Conservation (phyloP, 2,329 filamentous ascomycete genomes). For the Claviceps capensis region DNA sequence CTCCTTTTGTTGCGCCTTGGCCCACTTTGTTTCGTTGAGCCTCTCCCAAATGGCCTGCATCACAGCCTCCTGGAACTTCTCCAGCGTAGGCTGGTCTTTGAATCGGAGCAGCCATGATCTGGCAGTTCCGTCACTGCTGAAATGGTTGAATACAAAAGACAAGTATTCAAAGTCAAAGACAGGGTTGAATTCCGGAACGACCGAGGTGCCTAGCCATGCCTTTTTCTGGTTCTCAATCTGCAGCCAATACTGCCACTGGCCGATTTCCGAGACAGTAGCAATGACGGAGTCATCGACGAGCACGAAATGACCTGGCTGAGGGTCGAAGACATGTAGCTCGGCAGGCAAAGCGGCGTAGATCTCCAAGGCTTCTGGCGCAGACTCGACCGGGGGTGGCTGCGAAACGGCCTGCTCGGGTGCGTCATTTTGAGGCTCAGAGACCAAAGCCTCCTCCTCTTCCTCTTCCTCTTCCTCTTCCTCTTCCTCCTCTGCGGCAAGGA, state of each 20-base stretch:
- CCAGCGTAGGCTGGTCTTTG: conserved; percentile 65
- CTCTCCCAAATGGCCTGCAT: conserved; percentile 97
- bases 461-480: too few species aligned
- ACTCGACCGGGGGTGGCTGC: conserved; percentile 2
- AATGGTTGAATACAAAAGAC: conserved; percentile 99
- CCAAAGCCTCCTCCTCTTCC: conserved; percentile 10
- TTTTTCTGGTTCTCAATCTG: conserved; percentile 64
- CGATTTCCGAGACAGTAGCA: conserved; percentile 72
- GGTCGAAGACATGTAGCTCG: conserved; percentile 90
- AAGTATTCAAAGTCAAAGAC: conserved; percentile 98
- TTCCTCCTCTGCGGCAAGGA: conserved; percentile 13
- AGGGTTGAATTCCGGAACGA: conserved; percentile 86
- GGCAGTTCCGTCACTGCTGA: conserved; percentile 72
- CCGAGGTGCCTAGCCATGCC: conserved; percentile 75
- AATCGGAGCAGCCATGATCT: conserved; percentile 95
- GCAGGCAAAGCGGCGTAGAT: conserved; percentile 62
- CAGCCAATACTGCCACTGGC: conserved; percentile 91
- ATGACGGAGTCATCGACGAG: conserved; percentile 62
- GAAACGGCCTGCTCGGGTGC: neutral
- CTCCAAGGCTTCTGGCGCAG: conserved; percentile 52
- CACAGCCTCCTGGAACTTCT: conserved; percentile 82
- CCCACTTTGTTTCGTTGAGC: conserved; percentile 87
- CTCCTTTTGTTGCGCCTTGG: conserved; percentile 81
- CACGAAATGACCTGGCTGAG: conserved; percentile 72
- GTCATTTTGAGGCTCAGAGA: neutral